Conservation (phyloP, 2,329 filamentous ascomycete genomes). For the Trichoderma sp. region DNA sequence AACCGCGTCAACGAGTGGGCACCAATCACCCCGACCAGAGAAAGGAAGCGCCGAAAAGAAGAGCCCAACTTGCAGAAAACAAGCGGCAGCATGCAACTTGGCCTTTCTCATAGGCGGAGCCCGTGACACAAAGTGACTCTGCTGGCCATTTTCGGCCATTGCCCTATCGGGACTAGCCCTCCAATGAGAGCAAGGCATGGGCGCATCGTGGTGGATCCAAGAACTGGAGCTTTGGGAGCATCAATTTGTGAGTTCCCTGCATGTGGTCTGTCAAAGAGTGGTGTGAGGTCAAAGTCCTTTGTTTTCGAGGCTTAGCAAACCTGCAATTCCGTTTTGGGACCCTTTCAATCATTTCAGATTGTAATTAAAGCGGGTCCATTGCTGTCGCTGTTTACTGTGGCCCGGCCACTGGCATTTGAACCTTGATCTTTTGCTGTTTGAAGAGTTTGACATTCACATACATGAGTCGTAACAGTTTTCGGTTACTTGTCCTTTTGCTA, state of each 20-base stretch:
- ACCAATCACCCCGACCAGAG: neutral
- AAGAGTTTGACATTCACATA: too few relatives aligned
- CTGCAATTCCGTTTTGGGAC: neutral
- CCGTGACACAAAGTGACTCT: neutral
- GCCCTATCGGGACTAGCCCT: neutral
- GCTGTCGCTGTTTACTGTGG: too few relatives aligned
- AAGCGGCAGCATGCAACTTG: conserved; percentile 3
- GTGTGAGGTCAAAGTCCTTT: neutral
- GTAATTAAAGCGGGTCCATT: neutral
- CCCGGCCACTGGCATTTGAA: too few relatives aligned
- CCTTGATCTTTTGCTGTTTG: too few relatives aligned
- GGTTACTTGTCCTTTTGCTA: too few relatives aligned
- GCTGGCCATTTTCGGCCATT: conserved; percentile 19
- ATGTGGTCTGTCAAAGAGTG: too few relatives aligned
- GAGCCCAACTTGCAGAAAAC: neutral
- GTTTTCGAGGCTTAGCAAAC: neutral
- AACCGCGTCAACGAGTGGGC: neutral
- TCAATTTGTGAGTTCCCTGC: neutral
- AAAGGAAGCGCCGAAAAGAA: neutral
- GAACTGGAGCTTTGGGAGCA: neutral
- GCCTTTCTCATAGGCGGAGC: conserved; percentile 7
- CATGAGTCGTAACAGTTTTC: too few relatives aligned
- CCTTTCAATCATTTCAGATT: too few relatives aligned
- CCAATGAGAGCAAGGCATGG: neutral
- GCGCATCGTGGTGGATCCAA: neutral